Percentiles rank a stretch among this genome's conserved stretches.
phyloP scores from a whole-genome alignment of 2,329 filamentous ascomycete genomes.

The Claviceps purpurea region DNA sequence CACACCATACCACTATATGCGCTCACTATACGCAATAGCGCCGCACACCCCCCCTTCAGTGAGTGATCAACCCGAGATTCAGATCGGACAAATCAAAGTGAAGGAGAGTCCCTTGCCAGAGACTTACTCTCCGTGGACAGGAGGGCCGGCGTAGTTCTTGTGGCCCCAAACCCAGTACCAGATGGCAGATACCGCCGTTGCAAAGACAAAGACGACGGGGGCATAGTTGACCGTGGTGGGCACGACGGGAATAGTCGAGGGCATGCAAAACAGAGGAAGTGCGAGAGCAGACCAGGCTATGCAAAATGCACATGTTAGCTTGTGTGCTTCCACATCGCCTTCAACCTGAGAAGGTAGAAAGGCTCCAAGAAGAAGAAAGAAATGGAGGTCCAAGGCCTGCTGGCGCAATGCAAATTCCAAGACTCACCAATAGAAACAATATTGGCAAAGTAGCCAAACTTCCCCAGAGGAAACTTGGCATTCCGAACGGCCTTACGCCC shows the following conservation, averaged over 20 bases:
- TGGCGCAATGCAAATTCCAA: background rate
- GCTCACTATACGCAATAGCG: no score
- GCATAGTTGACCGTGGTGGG: conserved; percentile 56
- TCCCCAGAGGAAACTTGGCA: conserved; percentile 48
- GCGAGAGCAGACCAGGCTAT: conserved; percentile 53
- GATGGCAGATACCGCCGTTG: conserved; percentile 42
- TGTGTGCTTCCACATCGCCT: no score
- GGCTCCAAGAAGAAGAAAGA: background rate
- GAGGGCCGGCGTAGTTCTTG: conserved; percentile 54
- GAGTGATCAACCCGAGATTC: no score
- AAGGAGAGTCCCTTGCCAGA: background rate
- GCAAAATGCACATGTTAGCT: conserved; percentile 4
- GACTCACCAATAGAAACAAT: conserved; percentile 47
- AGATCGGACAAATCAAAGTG: background rate
- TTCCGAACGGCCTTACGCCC: conserved; percentile 45
- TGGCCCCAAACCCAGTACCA: conserved; percentile 62
- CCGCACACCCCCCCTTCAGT: no score
- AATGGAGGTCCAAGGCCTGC: no score
- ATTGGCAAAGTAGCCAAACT: conserved; percentile 48
- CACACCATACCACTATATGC: background rate
- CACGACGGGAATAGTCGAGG: conserved; percentile 46
- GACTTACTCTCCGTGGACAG: conserved; percentile 23
- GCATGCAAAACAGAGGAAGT: conserved; percentile 65
- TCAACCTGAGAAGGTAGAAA: background rate
- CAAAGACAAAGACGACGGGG: conserved; percentile 58